phyloP scores from a whole-genome alignment of 23 red algal species.

The Gracilaria gracilis region DNA sequence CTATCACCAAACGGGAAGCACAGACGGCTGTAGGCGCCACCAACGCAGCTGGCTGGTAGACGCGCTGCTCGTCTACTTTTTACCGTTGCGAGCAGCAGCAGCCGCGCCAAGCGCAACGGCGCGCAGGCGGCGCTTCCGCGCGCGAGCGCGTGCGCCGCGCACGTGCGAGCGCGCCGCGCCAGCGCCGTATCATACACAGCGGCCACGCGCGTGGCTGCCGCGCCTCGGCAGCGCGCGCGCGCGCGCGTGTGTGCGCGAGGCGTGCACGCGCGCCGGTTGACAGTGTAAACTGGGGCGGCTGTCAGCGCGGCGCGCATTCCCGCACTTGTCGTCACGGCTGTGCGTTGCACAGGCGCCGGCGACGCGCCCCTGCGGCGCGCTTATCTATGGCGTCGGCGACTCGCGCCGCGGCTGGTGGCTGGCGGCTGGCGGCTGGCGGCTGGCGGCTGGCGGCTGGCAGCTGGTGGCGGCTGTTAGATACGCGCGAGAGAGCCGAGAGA shows the following conservation, averaged over 20 bases:
- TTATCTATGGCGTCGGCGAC: too few relatives aligned
- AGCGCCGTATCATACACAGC: too few relatives aligned
- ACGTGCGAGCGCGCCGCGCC: neutral
- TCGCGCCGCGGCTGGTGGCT: too few relatives aligned
- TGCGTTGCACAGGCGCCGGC: neutral
- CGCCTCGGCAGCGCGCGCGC: neutral
- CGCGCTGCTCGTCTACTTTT: neutral
- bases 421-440: too few relatives aligned
- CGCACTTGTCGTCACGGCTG: constrained; percentile 4
- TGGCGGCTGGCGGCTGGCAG: too few relatives aligned
- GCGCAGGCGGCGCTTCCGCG: neutral
- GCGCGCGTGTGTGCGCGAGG: too few relatives aligned
- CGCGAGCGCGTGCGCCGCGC: neutral
- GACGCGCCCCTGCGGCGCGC: neutral
- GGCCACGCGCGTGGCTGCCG: neutral
- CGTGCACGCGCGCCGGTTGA: neutral
- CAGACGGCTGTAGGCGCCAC: neutral
- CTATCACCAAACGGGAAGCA: too few relatives aligned
- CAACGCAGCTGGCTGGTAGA: neutral
- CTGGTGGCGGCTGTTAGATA: too few relatives aligned
- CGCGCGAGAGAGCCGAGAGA: too few relatives aligned
- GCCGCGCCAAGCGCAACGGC: neutral
- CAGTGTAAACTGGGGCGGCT: neutral
- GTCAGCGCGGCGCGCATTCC: neutral
- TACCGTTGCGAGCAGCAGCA: constrained; percentile 6